Base-by-base conservation (phyloP, 176 grass and related monocot genomes). In the Pontederia crassipes region DNA sequence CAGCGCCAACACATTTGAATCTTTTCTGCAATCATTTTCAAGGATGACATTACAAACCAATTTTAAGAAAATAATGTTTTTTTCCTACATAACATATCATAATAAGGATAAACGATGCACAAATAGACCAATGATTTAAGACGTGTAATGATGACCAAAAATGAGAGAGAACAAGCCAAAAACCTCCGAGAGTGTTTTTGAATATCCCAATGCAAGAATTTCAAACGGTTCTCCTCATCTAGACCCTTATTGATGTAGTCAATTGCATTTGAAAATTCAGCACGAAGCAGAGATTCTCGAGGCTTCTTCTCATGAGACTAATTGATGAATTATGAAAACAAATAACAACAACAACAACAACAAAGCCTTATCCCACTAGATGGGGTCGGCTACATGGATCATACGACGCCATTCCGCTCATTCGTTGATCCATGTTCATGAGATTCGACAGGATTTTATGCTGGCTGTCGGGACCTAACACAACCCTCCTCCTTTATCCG, bases 131-230 rank as follows among this genome's bases (percentile, higher is more conserved):
- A 16, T 24, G 53, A 54, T 20, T 20, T 5, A 45, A 12, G 6
- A 17, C 45, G 16, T 9, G 46, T 15, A 47, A 55, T 26, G n/a
- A 48, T 26, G 15, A 27, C 10, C 54, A 7, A 46, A 13, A 28
- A 11, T 53, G 10, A 12, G n/a, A 46, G 16, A 45, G 50, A 59
- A 18, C 55, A 12, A 61, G 61, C 49, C 54, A 29, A 64, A 70
- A 72, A 98, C 94, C 84, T 98, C 78, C 85, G 77, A 74, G 81
- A 82, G 65, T 93, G 88, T 59, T 92, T 98, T 78, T 85, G 82
- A 47, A 98, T 79, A 89, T 98, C 94, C 94, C 89, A 92, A 74
- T 98, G 94, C 72, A 98, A 77, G 75, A 98, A 98, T 66, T 74
- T 87, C 20, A 98, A 79, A 56, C 74, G 74, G 17, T 68, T 74